phyloP scores from a whole-genome alignment of 2,329 filamentous ascomycete species.

The Aspergillus melleus region DNA sequence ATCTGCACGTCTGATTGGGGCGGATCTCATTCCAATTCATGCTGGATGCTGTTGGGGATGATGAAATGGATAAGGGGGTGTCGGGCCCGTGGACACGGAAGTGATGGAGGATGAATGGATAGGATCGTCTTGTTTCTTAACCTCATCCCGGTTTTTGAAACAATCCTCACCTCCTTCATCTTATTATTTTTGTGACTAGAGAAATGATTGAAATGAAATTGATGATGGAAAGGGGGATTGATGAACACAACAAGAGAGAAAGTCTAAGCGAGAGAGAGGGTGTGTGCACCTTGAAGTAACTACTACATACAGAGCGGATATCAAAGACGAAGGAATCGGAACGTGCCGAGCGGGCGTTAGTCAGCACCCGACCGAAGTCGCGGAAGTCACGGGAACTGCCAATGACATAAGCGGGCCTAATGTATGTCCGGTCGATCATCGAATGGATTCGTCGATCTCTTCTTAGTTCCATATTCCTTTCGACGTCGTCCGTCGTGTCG shows the following conservation, averaged over 20 bases:
- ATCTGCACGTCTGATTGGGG: constrained; percentile 8
- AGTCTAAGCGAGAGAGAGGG: too few species aligned
- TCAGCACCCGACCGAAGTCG: background rate
- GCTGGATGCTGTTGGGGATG: constrained; percentile 3
- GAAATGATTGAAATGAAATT: too few species aligned
- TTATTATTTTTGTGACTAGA: too few species aligned
- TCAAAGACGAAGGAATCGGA: constrained; percentile 9
- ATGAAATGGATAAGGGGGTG: background rate
- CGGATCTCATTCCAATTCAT: background rate
- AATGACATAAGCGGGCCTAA: constrained; percentile 14
- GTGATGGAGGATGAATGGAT: background rate
- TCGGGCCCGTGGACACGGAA: background rate
- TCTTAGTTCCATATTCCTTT: constrained; percentile 16
- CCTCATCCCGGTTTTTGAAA: too few species aligned
- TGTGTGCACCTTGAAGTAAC: background rate
- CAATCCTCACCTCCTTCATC: too few species aligned
- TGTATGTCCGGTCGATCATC: constrained; percentile 22
- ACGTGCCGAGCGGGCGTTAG: constrained; percentile 13
- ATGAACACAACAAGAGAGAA: too few species aligned
- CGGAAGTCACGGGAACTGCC: background rate
- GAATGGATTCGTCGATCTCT: constrained; percentile 13
- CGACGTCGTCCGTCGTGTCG: constrained; percentile 8
- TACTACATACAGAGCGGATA: background rate
- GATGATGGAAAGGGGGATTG: too few species aligned
- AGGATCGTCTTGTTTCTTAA: background rate